Evolutionary conservation across 2,329 filamentous ascomycete genomes (phyloP).

Genomic region (Sarocladium strictum): DNA sequence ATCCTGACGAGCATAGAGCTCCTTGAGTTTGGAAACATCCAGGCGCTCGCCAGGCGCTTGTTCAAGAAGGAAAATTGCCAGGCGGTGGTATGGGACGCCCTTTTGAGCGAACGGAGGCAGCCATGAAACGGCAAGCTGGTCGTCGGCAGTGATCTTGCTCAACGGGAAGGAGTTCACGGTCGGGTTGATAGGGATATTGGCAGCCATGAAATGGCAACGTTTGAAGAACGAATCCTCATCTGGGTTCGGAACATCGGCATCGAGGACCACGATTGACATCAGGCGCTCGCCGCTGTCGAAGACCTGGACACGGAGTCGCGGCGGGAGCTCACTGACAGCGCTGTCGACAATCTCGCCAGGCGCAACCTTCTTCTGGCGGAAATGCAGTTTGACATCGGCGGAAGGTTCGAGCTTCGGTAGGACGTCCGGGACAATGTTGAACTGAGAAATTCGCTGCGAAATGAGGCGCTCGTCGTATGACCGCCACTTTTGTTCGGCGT

Average conservation of each 20-base stretch:
- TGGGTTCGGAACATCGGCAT: conserved; percentile 81
- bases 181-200: conserved; percentile 50
- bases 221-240: conserved; percentile 70
- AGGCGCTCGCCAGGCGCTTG: conserved; percentile 58
- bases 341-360: conserved; percentile 78
- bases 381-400: conserved; percentile 76
- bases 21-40: conserved; percentile 51
- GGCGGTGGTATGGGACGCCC: conserved; percentile 84
- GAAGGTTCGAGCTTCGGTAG: conserved; percentile 72
- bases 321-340: conserved; percentile 63
- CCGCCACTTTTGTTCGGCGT: conserved; percentile 84
- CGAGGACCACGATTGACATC: conserved; percentile 78
- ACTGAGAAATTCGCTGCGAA: conserved; percentile 78
- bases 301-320: conserved; percentile 74
- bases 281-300: conserved; percentile 79
- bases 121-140: conserved; percentile 73
- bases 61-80: conserved; percentile 77
- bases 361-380: conserved; percentile 61
- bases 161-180: conserved; percentile 59
- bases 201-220: conserved; percentile 82
- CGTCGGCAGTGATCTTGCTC: conserved; percentile 45
- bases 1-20: conserved; percentile 42
- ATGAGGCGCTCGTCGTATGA: conserved; percentile 74
- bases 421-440: conserved; percentile 83
- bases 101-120: conserved; percentile 82